phyloP scores from a whole-genome alignment of 345 rosid species.

The Toxicodendron radicans region DNA sequence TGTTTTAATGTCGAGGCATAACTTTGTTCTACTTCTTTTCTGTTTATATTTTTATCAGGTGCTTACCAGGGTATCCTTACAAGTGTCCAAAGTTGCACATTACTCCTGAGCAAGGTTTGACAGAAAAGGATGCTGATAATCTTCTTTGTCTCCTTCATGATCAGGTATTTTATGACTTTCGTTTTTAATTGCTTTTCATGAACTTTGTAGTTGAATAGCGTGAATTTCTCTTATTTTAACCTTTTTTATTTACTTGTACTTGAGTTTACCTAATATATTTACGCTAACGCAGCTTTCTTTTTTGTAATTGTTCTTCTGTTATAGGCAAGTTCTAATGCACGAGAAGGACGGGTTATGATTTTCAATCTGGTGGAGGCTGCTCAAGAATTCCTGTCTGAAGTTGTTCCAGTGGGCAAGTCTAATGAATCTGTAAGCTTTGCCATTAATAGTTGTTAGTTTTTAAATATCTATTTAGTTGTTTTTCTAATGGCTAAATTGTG shows the following conservation, averaged over 20 bases:
- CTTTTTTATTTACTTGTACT: background rate
- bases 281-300: background rate
- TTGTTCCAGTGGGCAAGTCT: conserved; percentile 51
- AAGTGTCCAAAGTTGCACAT: conserved; percentile 85
- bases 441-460: background rate
- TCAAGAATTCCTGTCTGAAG: conserved; percentile 91
- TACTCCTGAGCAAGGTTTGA: conserved; percentile 79
- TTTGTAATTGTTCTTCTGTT: conserved; percentile 7
- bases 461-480: too few relatives aligned
- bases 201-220: background rate
- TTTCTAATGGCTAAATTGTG: too few relatives aligned
- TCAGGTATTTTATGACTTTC: conserved; percentile 49
- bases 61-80: conserved; percentile 95
- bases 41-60: conserved; percentile 43
- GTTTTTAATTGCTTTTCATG: conserved; percentile 11
- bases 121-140: conserved; percentile 62
- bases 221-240: background rate
- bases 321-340: conserved; percentile 85
- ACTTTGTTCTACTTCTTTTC: background rate
- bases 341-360: conserved; percentile 97
- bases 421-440: conserved; percentile 56
- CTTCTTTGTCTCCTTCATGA: conserved; percentile 83
- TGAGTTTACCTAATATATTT: background rate
- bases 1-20: background rate
- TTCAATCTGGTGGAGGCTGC: conserved; percentile 96